Evolutionary conservation across 441 rosid genomes (phyloP).

Genomic region (Pelargonium myrrhifolium): DNA sequence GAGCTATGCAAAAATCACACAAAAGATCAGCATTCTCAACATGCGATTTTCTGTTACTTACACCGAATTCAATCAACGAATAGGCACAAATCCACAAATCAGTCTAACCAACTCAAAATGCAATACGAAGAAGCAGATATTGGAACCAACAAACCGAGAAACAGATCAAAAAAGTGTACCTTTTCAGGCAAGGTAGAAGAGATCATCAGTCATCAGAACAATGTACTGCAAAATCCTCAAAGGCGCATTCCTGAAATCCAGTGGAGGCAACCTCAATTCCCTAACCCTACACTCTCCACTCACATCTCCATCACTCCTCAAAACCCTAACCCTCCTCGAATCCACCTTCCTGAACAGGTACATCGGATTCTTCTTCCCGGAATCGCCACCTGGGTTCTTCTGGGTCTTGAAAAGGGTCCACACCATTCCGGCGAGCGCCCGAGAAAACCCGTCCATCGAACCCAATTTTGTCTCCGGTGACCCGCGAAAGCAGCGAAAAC

Average conservation of each 20-base stretch:
- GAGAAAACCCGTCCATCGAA: conserved; percentile 52
- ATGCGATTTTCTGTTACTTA: background rate
- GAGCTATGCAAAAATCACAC: background rate
- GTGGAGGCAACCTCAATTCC: conserved; percentile 53
- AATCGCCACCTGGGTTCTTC: conserved; percentile 24
- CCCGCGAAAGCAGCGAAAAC: conserved; percentile 42
- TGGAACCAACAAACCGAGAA: background rate
- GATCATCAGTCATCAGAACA: conserved; percentile 54
- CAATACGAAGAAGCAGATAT: background rate
- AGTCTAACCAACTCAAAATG: too few species aligned
- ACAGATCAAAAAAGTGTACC: conserved; percentile 6
- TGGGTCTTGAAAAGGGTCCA: conserved; percentile 62
- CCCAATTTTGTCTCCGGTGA: conserved; percentile 37
- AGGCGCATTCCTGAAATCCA: conserved; percentile 62
- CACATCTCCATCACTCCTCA: conserved; percentile 11
- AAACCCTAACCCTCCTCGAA: conserved; percentile 38
- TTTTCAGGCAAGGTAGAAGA: conserved; percentile 50
- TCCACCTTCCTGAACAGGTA: conserved; percentile 62
- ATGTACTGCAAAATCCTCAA: conserved; percentile 60
- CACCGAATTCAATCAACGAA: background rate
- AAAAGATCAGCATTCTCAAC: background rate
- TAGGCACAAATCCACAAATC: background rate
- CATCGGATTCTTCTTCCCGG: conserved; percentile 22
- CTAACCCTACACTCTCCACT: conserved; percentile 46
- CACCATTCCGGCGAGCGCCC: conserved; percentile 48